phyloP scores from a whole-genome alignment of 345 rosid species.

The Leavenworthia alabamica region DNA sequence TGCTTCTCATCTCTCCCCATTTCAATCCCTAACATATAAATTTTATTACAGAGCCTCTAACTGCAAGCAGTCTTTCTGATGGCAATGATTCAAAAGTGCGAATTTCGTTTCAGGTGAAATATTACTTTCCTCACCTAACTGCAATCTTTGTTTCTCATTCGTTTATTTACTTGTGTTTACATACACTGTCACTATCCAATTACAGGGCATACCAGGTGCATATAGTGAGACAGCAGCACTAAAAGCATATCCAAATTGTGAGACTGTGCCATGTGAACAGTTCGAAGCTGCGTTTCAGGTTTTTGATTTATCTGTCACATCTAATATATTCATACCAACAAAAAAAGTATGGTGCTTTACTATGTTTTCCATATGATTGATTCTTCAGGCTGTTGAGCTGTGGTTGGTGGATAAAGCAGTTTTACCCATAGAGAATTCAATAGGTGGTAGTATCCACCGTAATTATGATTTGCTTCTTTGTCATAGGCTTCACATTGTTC shows the following conservation, averaged over 20 bases:
- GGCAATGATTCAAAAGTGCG: slow-evolving; percentile 52
- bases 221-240: slow-evolving; percentile 89
- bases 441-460: slow-evolving; percentile 90
- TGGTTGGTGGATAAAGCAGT: slow-evolving; percentile 94
- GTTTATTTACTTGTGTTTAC: slow-evolving; percentile 17
- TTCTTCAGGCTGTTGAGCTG: slow-evolving; percentile 81
- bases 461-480: slow-evolving; percentile 92
- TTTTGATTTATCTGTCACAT: slow-evolving; percentile 1
- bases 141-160: background rate
- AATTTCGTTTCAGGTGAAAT: slow-evolving; percentile 78
- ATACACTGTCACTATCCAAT: slow-evolving; percentile 11
- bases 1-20: background rate
- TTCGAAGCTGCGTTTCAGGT: slow-evolving; percentile 89
- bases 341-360: slow-evolving; percentile 1
- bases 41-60: slow-evolving; percentile 65
- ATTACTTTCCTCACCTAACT: slow-evolving; percentile 10
- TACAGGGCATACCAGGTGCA: slow-evolving; percentile 86
- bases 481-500: slow-evolving; percentile 90
- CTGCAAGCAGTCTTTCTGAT: slow-evolving; percentile 38
- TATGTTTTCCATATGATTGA: background rate
- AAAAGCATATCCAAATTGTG: slow-evolving; percentile 80
- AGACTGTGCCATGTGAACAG: slow-evolving; percentile 83
- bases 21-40: background rate
- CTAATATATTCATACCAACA: background rate
- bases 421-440: slow-evolving; percentile 84